Evolutionary conservation across 345 rosid genomes (phyloP).

Genomic region (Isatis tinctoria): DNA sequence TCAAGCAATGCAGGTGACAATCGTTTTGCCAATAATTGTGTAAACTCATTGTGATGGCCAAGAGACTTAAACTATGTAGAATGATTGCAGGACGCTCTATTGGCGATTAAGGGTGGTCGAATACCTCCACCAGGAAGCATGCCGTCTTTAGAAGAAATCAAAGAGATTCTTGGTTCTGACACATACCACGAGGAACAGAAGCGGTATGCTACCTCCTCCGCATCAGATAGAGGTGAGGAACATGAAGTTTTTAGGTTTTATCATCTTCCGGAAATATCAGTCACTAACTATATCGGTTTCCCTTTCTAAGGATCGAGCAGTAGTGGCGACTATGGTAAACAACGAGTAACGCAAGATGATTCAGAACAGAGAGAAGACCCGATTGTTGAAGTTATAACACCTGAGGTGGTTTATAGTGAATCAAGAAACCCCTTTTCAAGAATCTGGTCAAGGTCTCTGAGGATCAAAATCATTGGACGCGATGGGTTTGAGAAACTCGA

Average conservation of each 20-base stretch:
- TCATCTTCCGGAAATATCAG: conserved; percentile 25
- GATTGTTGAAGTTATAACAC: conserved; percentile 81
- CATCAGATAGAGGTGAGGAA: conserved; percentile 53
- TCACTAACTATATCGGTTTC: neutral
- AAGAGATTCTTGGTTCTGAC: conserved; percentile 72
- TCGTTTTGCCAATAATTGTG: neutral
- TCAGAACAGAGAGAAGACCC: conserved; percentile 52
- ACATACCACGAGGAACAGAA: conserved; percentile 75
- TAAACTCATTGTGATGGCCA: neutral
- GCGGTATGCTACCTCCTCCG: conserved; percentile 42
- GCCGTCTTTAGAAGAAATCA: conserved; percentile 73
- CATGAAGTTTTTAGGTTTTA: neutral
- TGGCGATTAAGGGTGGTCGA: conserved; percentile 82
- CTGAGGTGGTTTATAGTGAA: conserved; percentile 53
- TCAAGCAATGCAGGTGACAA: conserved; percentile 81
- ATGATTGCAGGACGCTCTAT: conserved; percentile 58
- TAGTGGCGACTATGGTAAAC: conserved; percentile 41
- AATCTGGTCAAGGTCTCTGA: conserved; percentile 79
- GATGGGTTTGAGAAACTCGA: conserved; percentile 87
- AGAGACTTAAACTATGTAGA: conserved; percentile 9
- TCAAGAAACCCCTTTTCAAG: conserved; percentile 65
- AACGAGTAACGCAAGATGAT: conserved; percentile 49
- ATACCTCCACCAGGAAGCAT: conserved; percentile 93
- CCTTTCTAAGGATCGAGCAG: conserved; percentile 37
- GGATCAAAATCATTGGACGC: conserved; percentile 77